Evolutionary conservation across 805 yeast genomes (phyloP).

Genomic region (Tetrapisispora pingtungensis): DNA sequence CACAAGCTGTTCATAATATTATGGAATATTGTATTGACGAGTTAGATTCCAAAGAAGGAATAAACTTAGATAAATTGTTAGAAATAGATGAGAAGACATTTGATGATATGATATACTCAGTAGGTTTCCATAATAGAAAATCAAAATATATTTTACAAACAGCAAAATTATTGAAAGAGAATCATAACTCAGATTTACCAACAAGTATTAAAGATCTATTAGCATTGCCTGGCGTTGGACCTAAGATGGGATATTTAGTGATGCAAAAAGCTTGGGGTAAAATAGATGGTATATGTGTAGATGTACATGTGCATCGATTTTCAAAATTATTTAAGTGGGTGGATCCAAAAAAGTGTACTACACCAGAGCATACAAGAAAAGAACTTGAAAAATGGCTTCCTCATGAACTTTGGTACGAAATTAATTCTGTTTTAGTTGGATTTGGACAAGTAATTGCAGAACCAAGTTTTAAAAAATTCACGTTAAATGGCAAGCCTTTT

Average conservation of each 20-base stretch:
- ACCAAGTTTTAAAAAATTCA: conserved; percentile 42
- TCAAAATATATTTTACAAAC: conserved; percentile 59
- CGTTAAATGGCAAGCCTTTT: conserved; percentile 32
- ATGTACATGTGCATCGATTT: conserved; percentile 77
- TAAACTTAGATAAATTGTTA: conserved; percentile 46
- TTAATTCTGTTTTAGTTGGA: conserved; percentile 82
- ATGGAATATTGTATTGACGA: conserved; percentile 39
- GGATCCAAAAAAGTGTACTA: conserved; percentile 32
- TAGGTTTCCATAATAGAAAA: conserved; percentile 81
- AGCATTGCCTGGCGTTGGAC: conserved; percentile 85
- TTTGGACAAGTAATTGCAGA: conserved; percentile 86
- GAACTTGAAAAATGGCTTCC: conserved; percentile 71
- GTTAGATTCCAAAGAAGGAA: conserved; percentile 36
- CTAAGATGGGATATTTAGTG: conserved; percentile 82
- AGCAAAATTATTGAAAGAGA: conserved; percentile 39
- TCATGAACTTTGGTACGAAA: conserved; percentile 62
- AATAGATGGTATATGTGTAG: conserved; percentile 85
- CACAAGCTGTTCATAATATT: conserved; percentile 54
- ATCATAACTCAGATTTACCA: conserved; percentile 64
- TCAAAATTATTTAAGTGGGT: conserved; percentile 80
- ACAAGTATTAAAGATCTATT: conserved; percentile 52
- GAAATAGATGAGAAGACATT: conserved; percentile 44
- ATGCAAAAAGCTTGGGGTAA: conserved; percentile 74
- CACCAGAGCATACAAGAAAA: conserved; percentile 68
- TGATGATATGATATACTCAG: conserved; percentile 60